Conservation (phyloP, 495 filamentous ascomycete genomes). For the Talaromyces ruber region DNA sequence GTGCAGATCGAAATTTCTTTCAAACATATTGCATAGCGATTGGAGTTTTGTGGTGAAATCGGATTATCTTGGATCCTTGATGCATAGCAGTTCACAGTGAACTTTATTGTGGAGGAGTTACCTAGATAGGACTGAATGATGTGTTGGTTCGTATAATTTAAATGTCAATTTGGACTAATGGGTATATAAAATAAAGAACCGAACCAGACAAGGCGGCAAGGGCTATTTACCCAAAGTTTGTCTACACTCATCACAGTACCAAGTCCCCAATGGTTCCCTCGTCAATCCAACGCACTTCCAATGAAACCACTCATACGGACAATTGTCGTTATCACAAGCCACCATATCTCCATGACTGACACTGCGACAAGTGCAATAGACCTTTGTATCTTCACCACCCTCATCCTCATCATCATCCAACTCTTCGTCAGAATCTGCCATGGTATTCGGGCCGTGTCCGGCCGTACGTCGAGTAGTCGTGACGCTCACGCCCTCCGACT, state of each 20-base stretch:
- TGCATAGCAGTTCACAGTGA: background rate
- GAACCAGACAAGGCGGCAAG: background rate
- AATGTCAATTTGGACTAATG: background rate
- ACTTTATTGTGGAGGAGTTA: conserved; percentile 1
- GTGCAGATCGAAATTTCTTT: background rate
- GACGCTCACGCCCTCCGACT: conserved; percentile 21
- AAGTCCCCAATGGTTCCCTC: conserved; percentile 80
- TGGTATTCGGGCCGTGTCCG: background rate
- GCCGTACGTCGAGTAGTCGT: conserved; percentile 9
- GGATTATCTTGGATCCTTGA: conserved; percentile 10
- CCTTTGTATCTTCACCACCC: conserved; percentile 76
- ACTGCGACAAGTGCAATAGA: conserved; percentile 88
- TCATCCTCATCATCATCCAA: conserved; percentile 71
- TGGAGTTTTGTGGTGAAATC: conserved; percentile 22
- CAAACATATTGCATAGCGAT: conserved; percentile 25
- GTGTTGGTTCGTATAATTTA: background rate
- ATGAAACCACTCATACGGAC: conserved; percentile 96
- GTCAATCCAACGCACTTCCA: conserved; percentile 91
- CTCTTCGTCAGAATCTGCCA: conserved; percentile 37
- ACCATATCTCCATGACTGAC: conserved; percentile 98
- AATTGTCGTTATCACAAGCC: conserved; percentile 89
- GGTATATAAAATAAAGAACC: background rate
- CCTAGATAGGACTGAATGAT: background rate
- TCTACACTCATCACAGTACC: conserved; percentile 82
- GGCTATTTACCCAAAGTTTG: conserved; percentile 45